Percentiles rank a stretch among this genome's conserved stretches.
phyloP scores from a whole-genome alignment of 495 filamentous ascomycete species.

The Hyaloscypha hepaticicola region DNA sequence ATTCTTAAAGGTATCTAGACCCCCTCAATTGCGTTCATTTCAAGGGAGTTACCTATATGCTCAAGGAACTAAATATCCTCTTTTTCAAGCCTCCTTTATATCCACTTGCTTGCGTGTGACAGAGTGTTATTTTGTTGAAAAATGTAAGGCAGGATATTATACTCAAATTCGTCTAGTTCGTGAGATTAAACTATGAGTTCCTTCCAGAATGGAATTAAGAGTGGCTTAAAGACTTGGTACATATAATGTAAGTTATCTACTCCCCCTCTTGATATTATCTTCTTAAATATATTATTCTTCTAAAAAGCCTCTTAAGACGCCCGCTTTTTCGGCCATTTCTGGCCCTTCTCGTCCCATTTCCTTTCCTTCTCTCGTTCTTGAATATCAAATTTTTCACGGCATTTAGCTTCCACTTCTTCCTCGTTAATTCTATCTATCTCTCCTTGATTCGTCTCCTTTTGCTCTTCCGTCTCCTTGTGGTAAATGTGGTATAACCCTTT shows the following conservation, averaged over 20 bases:
- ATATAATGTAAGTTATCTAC: slow-evolving; percentile 6
- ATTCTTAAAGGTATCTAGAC: slow-evolving; percentile 20
- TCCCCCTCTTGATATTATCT: background rate
- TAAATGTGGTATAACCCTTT: no score
- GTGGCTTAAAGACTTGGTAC: no score
- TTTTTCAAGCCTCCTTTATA: background rate
- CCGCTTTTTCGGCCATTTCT: slow-evolving; percentile 6
- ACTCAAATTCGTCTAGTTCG: slow-evolving; percentile 13
- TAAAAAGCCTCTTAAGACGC: slow-evolving; percentile 9
- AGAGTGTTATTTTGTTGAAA: slow-evolving; percentile 17
- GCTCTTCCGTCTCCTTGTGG: no score
- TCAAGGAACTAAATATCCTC: slow-evolving; percentile 12
- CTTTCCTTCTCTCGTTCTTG: slow-evolving; percentile 7
- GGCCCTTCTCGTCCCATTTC: background rate
- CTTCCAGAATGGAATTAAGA: no score
- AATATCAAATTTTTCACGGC: background rate
- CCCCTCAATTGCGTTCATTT: slow-evolving; percentile 18
- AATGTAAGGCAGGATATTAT: background rate
- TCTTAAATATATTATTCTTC: slow-evolving; percentile 10
- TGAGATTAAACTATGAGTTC: background rate
- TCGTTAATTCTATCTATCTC: slow-evolving; percentile 12
- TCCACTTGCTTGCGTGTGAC: slow-evolving; percentile 14
- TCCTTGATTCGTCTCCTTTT: slow-evolving; percentile 1
- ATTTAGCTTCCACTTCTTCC: slow-evolving; percentile 11
- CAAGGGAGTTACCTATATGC: slow-evolving; percentile 15